Percentiles rank a stretch among this genome's conserved stretches.
Conservation (phyloP, 2,329 filamentous ascomycete species). For the Nemania sp. region DNA sequence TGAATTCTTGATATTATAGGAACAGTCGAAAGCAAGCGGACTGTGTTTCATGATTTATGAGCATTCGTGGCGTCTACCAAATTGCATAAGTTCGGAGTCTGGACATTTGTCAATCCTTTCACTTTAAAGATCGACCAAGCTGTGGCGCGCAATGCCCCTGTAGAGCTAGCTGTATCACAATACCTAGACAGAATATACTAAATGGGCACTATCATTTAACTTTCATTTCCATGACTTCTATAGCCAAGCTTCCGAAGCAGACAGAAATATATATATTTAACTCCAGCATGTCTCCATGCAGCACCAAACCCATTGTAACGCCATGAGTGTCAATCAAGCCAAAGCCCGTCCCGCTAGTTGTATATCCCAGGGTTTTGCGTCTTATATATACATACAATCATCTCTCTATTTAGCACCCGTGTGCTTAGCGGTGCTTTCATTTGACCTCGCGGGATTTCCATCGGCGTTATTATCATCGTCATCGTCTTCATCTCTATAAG, state of each 20-base stretch:
- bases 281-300: constrained; percentile 5
- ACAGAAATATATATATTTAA: not conserved
- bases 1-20: not conserved
- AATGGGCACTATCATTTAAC: not conserved
- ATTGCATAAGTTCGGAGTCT: constrained; percentile 24
- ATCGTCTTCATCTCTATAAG: constrained; percentile 25
- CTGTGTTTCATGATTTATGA: not conserved
- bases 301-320: too few species aligned
- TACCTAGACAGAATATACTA: constrained; percentile 1
- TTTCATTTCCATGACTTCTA: constrained; percentile 9
- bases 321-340: too few species aligned
- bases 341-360: not conserved
- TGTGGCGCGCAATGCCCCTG: constrained; percentile 8
- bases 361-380: constrained; percentile 3
- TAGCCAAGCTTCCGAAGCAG: not conserved
- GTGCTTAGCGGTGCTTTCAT: too few species aligned
- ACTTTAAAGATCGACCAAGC: not conserved
- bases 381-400: too few species aligned
- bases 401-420: constrained; percentile 11
- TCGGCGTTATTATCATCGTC: constrained; percentile 3
- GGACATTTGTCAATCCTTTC: constrained; percentile 4
- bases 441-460: not conserved
- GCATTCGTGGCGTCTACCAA: constrained; percentile 13
- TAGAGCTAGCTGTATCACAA: not conserved
- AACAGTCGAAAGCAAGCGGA: constrained; percentile 10